phyloP scores from a whole-genome alignment of 116 monocot species.

The Cymodocea nodosa region DNA sequence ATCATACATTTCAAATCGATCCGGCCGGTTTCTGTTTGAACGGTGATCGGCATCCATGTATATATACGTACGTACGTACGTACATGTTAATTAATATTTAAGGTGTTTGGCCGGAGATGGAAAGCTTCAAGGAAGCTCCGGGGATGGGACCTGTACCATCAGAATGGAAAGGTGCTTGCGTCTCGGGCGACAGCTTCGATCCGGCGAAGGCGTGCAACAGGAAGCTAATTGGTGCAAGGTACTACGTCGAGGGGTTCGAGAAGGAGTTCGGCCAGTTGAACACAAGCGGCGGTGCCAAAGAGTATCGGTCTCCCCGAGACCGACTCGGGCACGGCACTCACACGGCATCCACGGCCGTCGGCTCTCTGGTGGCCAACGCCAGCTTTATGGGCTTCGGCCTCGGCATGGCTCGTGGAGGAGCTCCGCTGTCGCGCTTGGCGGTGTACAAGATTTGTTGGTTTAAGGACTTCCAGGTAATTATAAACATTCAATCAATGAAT shows the following conservation, averaged over 20 bases:
- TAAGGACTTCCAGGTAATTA: constrained; percentile 13
- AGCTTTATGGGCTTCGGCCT: constrained; percentile 26
- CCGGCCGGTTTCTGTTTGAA: no score
- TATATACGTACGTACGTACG: no score
- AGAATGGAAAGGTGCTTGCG: constrained; percentile 55
- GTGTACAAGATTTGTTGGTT: constrained; percentile 58
- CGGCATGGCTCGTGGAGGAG: constrained; percentile 38
- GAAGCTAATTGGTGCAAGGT: constrained; percentile 73
- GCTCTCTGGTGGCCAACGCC: constrained; percentile 3
- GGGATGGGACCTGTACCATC: constrained; percentile 21
- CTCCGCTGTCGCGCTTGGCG: constrained; percentile 33
- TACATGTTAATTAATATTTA: no score
- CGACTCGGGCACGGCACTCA: constrained; percentile 52
- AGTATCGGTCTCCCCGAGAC: constrained; percentile 47
- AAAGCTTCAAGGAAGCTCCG: constrained; percentile 42
- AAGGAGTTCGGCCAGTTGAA: constrained; percentile 29
- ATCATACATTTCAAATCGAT: not conserved
- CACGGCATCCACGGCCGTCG: constrained; percentile 41
- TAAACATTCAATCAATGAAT: no score
- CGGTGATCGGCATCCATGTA: no score
- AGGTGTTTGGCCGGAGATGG: constrained; percentile 78
- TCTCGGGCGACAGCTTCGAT: constrained; percentile 30
- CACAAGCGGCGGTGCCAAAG: constrained; percentile 13
- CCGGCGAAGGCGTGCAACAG: constrained; percentile 48
- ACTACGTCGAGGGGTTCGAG: constrained; percentile 46